phyloP scores from a whole-genome alignment of 2,329 filamentous ascomycete species.

The Neopestalotiopsis sp. region DNA sequence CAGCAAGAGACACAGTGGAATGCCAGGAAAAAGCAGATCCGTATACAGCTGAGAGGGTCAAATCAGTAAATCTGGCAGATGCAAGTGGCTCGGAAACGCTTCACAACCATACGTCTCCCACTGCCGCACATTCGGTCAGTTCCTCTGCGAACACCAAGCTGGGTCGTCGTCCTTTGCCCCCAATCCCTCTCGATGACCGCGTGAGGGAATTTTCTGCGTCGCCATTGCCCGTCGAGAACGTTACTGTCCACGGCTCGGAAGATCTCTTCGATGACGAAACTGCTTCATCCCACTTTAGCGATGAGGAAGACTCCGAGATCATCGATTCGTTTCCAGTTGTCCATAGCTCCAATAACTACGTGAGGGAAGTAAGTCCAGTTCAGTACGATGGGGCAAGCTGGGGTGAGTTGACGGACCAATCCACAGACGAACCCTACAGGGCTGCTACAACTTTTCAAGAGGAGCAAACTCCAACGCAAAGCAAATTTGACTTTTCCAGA shows the following conservation, averaged over 20 bases:
- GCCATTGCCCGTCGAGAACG: slow-evolving; percentile 31
- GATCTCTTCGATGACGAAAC: slow-evolving; percentile 37
- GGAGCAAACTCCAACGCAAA: slow-evolving; percentile 3
- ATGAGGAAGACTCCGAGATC: slow-evolving; percentile 11
- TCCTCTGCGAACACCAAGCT: background rate
- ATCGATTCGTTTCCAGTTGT: background rate
- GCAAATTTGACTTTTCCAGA: slow-evolving; percentile 7
- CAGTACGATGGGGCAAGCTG: slow-evolving; percentile 9
- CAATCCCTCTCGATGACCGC: background rate
- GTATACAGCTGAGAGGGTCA: slow-evolving; percentile 21
- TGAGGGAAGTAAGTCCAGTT: background rate
- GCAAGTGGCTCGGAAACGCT: no score
- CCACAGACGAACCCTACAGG: background rate
- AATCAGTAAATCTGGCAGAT: background rate
- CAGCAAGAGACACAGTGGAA: slow-evolving; percentile 24
- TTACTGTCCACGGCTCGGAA: slow-evolving; percentile 42
- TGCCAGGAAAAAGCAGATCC: slow-evolving; percentile 22
- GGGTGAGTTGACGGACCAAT: slow-evolving; percentile 2
- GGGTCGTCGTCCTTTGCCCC: background rate
- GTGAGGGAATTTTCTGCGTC: slow-evolving; percentile 12
- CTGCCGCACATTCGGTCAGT: no score
- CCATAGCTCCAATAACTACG: background rate
- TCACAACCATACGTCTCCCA: no score
- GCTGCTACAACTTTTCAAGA: background rate
- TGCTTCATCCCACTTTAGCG: slow-evolving; percentile 10